These are phyloP conservation scores for Corinectria fuckeliana DNA, from an alignment of 2,329 filamentous ascomycete genomes.

Conservation along the genomic window DNA sequence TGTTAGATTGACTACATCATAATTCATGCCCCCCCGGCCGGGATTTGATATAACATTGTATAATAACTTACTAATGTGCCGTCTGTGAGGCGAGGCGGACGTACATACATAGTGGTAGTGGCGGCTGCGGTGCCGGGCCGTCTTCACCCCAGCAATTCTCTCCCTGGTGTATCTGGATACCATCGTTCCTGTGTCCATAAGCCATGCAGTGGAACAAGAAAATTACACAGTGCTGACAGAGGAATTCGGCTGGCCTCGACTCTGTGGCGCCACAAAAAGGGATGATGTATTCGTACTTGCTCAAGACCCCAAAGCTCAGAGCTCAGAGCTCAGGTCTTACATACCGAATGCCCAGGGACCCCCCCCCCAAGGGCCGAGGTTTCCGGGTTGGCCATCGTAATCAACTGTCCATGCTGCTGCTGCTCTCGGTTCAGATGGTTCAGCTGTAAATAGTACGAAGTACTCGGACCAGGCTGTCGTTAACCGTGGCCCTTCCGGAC, in stretches of 20 bases:
- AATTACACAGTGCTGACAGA: background rate
- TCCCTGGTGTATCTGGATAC: background rate
- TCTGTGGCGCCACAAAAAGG: slow-evolving; percentile 4
- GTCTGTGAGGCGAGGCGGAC: background rate
- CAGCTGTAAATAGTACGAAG: no score
- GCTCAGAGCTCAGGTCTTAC: background rate
- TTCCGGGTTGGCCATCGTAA: slow-evolving; percentile 6
- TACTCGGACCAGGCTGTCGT: slow-evolving; percentile 11
- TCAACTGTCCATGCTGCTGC: slow-evolving; percentile 10
- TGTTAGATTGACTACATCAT: background rate
- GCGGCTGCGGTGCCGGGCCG: no score
- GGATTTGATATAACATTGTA: background rate
- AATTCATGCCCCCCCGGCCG: background rate
- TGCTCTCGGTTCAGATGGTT: slow-evolving; percentile 9
- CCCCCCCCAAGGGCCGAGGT: background rate
- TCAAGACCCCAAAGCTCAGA: background rate
- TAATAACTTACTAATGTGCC: background rate
- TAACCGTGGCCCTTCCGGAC: slow-evolving; percentile 24
- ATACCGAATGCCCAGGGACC: background rate
- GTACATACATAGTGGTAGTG: no score
- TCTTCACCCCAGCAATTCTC: background rate
- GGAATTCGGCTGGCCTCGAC: slow-evolving; percentile 3
- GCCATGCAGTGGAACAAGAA: slow-evolving; percentile 1
- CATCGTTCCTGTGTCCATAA: background rate
- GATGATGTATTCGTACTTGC: no score